These are phyloP conservation scores for Penicillium sp. DNA, from an alignment of 2,329 filamentous ascomycete genomes.

Conservation along the genomic window DNA sequence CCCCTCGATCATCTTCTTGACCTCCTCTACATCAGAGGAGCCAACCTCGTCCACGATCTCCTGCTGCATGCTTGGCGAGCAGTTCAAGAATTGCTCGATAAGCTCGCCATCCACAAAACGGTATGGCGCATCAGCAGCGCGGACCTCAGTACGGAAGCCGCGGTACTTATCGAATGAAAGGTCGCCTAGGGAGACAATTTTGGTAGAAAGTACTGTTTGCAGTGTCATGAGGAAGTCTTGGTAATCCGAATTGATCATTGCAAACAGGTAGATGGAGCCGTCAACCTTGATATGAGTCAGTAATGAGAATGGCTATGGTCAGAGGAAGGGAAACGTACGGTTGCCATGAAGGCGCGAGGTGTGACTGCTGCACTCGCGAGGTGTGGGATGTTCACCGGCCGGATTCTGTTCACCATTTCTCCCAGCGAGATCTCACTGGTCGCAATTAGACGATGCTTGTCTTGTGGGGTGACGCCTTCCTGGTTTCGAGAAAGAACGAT, in stretches of 20 bases:
- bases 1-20: conserved; percentile 62
- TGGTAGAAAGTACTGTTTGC: conserved; percentile 68
- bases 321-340: conserved; percentile 59
- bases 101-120: conserved; percentile 92
- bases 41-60: conserved; percentile 54
- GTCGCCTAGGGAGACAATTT: conserved; percentile 68
- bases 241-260: conserved; percentile 69
- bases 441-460: conserved; percentile 69
- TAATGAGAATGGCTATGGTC: not conserved
- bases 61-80: conserved; percentile 60
- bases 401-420: conserved; percentile 90
- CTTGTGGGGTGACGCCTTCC: conserved; percentile 72
- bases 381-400: conserved; percentile 68
- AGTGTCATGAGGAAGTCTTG: conserved; percentile 82
- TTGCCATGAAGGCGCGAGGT: conserved; percentile 84
- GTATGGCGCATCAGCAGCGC: conserved; percentile 72
- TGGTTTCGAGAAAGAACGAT: conserved; percentile 74
- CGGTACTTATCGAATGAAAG: conserved; percentile 78
- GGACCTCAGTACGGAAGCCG: conserved; percentile 73
- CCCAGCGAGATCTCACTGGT: conserved; percentile 82
- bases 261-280: conserved; percentile 88
- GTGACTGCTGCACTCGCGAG: conserved; percentile 67
- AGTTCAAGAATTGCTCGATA: conserved; percentile 79
- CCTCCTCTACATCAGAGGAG: conserved; percentile 57
- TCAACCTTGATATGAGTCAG: conserved; percentile 63